phyloP scores from a whole-genome alignment of 352 stramenopile species.

The Pythium rhizo-oryzae region DNA sequence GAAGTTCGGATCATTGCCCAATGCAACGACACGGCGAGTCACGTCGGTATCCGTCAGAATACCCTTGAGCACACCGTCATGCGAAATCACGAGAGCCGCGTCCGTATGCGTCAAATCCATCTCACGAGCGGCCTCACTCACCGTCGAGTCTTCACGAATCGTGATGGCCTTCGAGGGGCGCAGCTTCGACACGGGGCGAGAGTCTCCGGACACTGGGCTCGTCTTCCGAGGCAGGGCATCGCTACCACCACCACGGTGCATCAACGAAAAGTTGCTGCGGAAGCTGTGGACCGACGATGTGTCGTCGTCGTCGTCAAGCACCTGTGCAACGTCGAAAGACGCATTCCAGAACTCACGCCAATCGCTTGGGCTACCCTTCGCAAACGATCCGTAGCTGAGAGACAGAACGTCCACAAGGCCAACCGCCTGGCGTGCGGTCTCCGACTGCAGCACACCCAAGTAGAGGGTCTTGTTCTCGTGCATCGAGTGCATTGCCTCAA shows the following conservation, averaged over 20 bases:
- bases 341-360: slow-evolving; percentile 92
- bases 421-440: slow-evolving; percentile 63
- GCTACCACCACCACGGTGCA: slow-evolving; percentile 35
- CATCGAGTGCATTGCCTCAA: slow-evolving; percentile 90
- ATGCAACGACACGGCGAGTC: slow-evolving; percentile 79
- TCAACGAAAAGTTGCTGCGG: slow-evolving; percentile 73
- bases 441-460: slow-evolving; percentile 77
- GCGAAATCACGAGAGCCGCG: slow-evolving; percentile 92
- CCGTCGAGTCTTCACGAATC: slow-evolving; percentile 79
- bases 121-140: slow-evolving; percentile 90
- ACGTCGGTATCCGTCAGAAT: slow-evolving; percentile 97
- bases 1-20: slow-evolving; percentile 86
- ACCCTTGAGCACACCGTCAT: slow-evolving; percentile 88
- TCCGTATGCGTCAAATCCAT: slow-evolving; percentile 92
- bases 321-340: slow-evolving; percentile 74
- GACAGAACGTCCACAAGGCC: slow-evolving; percentile 87
- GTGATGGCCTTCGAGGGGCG: slow-evolving; percentile 91
- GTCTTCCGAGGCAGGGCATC: slow-evolving; percentile 41
- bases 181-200: slow-evolving; percentile 91
- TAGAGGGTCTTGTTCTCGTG: slow-evolving; percentile 89
- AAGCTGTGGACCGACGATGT: slow-evolving; percentile 84
- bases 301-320: slow-evolving; percentile 67
- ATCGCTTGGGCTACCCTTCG: slow-evolving; percentile 86
- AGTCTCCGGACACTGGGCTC: slow-evolving; percentile 70
- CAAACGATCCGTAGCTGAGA: slow-evolving; percentile 88